Evolutionary conservation across 208 protist genomes (phyloP), one percentile per base, ranked within the genome.

Genomic region (Blastocrithidia nonstop): DNA sequence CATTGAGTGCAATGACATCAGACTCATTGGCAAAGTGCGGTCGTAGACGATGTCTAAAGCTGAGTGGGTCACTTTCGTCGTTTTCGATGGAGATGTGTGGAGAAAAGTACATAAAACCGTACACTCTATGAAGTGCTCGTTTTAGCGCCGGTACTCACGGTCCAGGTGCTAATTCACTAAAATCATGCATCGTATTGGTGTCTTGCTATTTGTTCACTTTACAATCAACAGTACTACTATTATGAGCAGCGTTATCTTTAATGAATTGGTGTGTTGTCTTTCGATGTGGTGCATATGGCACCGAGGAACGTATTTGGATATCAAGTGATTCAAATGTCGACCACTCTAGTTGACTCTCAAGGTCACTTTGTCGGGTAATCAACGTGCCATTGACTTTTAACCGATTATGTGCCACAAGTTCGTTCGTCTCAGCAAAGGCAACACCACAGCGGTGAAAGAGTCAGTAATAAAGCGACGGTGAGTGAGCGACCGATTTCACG

Each of bases 361-460:
- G 29, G 35, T 82, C 77, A 5, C 37, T 31, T 7, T 23, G 6
- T 21, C 41, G 61, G 6, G 61, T 66, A 6, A 91, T 50, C 4
- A 63, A n/a, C 3, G 56, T 50, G 6, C 71, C 77, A 44, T 88
- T 54, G 19, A 84, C 74, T 19, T 64, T 71, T 3, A 91, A 43
- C 7, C 61, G 43, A 4, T 69, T 66, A 2, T 33, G 55, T 41
- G 64, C 41, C 15, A 64, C 57, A 3, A 77, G 57, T 17, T 49
- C 58, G 22, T 61, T 61, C 19, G 82, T 54, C 55, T 92, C 82
- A 16, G 57, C 74, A 46, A 88, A 92, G 0, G 82, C 71, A 20
- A 92, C 64, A 32, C 82, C 82, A 41, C 82, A 92, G 41, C 77
- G 71, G 41, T 92, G 82, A 37, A 79, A 88, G 9, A 92, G 71